Evolutionary conservation across 2,329 filamentous ascomycete genomes (phyloP).

Genomic region (Lachnellula cervina): DNA sequence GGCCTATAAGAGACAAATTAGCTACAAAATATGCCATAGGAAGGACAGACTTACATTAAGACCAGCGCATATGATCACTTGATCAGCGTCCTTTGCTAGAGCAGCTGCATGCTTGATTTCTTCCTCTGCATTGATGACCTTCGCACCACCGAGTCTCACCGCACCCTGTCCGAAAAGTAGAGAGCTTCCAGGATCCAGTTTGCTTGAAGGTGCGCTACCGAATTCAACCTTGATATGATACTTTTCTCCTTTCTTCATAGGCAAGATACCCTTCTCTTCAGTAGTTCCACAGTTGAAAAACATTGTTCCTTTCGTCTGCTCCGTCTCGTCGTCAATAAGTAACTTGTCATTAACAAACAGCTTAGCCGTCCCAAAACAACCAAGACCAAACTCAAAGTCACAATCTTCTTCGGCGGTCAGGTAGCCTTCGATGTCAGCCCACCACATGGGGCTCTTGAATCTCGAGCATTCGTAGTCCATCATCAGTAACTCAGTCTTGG

Average conservation of each 20-base stretch:
- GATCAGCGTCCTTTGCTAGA: constrained; percentile 64
- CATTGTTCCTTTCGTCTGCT: constrained; percentile 29
- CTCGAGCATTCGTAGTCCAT: constrained; percentile 43
- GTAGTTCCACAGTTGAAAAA: constrained; percentile 33
- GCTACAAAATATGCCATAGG: not conserved
- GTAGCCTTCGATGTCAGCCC: constrained; percentile 35
- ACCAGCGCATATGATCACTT: constrained; percentile 73
- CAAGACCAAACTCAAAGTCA: constrained; percentile 31
- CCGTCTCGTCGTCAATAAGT: constrained; percentile 33
- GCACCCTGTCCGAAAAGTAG: constrained; percentile 54
- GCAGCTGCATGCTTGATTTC: constrained; percentile 63
- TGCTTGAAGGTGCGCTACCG: constrained; percentile 53
- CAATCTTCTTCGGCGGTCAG: constrained; percentile 28
- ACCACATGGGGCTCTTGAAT: constrained; percentile 35
- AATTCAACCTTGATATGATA: constrained; percentile 39
- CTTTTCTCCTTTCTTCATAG: constrained; percentile 27
- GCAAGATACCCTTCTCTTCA: constrained; percentile 30
- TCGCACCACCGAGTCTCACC: constrained; percentile 57
- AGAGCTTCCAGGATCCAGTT: constrained; percentile 43
- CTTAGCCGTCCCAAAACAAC: constrained; percentile 32
- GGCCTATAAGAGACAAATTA: constrained; percentile 25
- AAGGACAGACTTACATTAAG: constrained; percentile 49
- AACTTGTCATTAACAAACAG: constrained; percentile 34
- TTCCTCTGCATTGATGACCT: constrained; percentile 50
- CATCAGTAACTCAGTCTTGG: constrained; percentile 24